Evolutionary conservation across 2,329 filamentous ascomycete genomes (phyloP).

Genomic region (Sporothrix inflata): DNA sequence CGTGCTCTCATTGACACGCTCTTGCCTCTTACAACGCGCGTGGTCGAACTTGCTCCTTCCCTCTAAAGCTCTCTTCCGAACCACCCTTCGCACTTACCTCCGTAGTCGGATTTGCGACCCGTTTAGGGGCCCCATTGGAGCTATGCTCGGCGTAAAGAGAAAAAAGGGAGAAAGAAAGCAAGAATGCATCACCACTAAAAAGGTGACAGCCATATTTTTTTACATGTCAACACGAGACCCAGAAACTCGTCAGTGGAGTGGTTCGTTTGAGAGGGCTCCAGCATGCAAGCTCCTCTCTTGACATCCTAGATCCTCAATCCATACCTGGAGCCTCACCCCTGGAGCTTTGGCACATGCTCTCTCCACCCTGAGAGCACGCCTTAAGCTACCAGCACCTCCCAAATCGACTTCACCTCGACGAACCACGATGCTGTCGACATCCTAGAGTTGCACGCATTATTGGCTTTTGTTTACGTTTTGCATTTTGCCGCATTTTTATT

Average conservation of each 20-base stretch:
- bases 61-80: constrained; percentile 1
- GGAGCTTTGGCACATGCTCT: not conserved
- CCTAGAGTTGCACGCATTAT: not conserved
- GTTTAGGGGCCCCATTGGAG: not conserved
- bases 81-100: constrained; percentile 11
- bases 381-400: not conserved
- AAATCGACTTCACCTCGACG: not conserved
- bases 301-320: not conserved
- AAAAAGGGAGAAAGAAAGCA: not conserved
- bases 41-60: constrained; percentile 1
- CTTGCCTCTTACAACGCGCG: not conserved
- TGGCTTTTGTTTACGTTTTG: not conserved
- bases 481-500: not conserved
- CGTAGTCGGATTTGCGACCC: constrained; percentile 19
- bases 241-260: not conserved
- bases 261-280: not conserved
- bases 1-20: not conserved
- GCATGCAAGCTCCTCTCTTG: not conserved
- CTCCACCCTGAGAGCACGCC: not conserved
- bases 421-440: not conserved
- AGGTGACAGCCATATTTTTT: not conserved
- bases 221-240: constrained; percentile 2
- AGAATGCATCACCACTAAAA: not conserved
- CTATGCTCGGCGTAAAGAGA: constrained; percentile 6
- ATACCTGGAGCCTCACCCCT: constrained; percentile 8